A percentile compares a stretch with the other conserved stretches of the same genome.
Conservation (phyloP, 2,329 filamentous ascomycete species). For the Stagonosporopsis chrysanthemi region DNA sequence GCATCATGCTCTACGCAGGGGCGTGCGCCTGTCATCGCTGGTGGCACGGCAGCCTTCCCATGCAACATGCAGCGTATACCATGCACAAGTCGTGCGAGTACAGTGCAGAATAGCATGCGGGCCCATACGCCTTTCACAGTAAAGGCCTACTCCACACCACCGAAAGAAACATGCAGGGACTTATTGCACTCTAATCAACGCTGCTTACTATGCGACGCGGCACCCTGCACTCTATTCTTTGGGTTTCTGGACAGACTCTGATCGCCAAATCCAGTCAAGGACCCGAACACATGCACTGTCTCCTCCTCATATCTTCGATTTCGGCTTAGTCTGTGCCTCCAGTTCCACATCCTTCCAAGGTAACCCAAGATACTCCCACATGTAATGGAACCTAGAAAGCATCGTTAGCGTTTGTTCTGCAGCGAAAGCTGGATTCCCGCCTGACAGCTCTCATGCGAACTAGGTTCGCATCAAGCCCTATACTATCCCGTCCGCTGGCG, state of each 20-base stretch:
- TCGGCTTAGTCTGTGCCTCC: constrained; percentile 36
- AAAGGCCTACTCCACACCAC: neutral
- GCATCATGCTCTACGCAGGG: constrained; percentile 17
- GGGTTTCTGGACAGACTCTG: constrained; percentile 1
- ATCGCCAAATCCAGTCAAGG: neutral
- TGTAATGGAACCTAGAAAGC: constrained; percentile 66
- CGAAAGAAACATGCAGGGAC: neutral
- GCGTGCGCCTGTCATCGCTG: constrained; percentile 4
- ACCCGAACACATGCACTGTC: neutral
- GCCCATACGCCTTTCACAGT: neutral
- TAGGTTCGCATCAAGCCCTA: constrained; percentile 20
- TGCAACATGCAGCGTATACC: constrained; percentile 20
- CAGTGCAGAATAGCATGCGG: constrained; percentile 1
- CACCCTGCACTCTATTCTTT: neutral
- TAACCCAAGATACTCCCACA: constrained; percentile 72
- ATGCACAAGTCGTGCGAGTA: constrained; percentile 13
- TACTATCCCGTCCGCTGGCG: constrained; percentile 19
- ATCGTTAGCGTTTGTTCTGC: constrained; percentile 23
- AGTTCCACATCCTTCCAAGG: constrained; percentile 65
- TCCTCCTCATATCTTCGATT: constrained; percentile 40
- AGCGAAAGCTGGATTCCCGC: constrained; percentile 1
- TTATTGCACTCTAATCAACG: neutral
- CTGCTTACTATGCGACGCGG: neutral
- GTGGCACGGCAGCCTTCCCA: constrained; percentile 25
- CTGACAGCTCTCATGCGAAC: constrained; percentile 23